phyloP scores from a whole-genome alignment of 495 filamentous ascomycete genomes.

The Pseudotulostoma volvatum region DNA sequence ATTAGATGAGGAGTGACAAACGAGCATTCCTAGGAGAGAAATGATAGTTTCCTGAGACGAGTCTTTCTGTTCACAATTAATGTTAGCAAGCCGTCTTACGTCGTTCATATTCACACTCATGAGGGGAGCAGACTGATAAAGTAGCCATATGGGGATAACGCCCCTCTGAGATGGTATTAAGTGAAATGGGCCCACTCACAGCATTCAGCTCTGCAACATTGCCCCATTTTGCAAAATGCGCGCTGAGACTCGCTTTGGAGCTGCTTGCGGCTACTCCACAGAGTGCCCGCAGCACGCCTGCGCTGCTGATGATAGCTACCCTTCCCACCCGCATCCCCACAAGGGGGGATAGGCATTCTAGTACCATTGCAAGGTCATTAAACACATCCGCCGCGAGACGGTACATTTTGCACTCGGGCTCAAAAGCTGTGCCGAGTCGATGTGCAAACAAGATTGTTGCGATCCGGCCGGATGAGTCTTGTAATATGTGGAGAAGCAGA shows the following conservation, averaged over 20 bases:
- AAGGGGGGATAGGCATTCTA: slow-evolving; percentile 74
- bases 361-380: slow-evolving; percentile 79
- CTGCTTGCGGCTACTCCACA: slow-evolving; percentile 84
- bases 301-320: slow-evolving; percentile 53
- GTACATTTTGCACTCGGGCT: slow-evolving; percentile 90
- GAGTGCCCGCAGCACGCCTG: slow-evolving; percentile 61
- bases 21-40: slow-evolving; percentile 76
- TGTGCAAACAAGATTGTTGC: slow-evolving; percentile 89
- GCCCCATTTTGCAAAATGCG: slow-evolving; percentile 78
- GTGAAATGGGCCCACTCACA: slow-evolving; percentile 24
- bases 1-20: slow-evolving; percentile 23
- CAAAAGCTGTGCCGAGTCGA: slow-evolving; percentile 66
- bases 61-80: slow-evolving; percentile 46
- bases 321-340: slow-evolving; percentile 48
- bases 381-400: slow-evolving; percentile 80
- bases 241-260: slow-evolving; percentile 78
- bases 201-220: slow-evolving; percentile 91
- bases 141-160: too few species aligned
- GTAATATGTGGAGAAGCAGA: slow-evolving; percentile 68
- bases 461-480: slow-evolving; percentile 69
- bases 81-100: neutral
- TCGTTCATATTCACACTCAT: too few species aligned
- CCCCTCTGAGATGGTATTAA: too few species aligned
- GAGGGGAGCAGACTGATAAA: too few species aligned
- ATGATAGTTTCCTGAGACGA: slow-evolving; percentile 93